A percentile compares a stretch with the other conserved stretches of the same genome.
phyloP scores from a whole-genome alignment of 73 alveolate genomes.

The Paramecium sonneborni region DNA sequence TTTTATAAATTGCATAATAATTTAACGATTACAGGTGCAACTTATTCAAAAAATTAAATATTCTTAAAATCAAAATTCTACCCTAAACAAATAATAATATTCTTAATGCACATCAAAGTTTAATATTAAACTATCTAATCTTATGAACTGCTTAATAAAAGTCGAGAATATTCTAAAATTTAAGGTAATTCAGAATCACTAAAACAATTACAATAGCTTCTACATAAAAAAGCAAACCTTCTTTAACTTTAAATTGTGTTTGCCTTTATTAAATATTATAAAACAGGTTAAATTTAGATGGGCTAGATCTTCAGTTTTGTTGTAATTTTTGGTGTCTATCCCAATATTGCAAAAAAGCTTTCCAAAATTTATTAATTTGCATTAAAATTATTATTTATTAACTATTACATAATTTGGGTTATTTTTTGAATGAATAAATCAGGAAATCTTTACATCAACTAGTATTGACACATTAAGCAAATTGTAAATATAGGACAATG shows the following conservation, averaged over 20 bases:
- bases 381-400: background rate
- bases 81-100: background rate
- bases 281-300: background rate
- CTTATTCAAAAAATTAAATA: background rate
- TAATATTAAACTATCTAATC: conserved; percentile 25
- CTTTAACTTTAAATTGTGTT: background rate
- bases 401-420: background rate
- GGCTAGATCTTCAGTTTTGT: background rate
- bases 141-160: background rate
- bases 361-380: conserved; percentile 3
- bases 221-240: conserved; percentile 15
- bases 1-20: background rate
- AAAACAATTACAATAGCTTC: background rate
- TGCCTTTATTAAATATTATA: background rate
- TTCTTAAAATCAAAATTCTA: background rate
- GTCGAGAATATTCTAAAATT: background rate
- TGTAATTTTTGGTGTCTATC: background rate
- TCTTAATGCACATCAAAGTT: conserved; percentile 36
- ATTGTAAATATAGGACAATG: conserved; percentile 2
- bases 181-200: background rate
- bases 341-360: conserved; percentile 23
- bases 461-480: background rate
- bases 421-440: background rate
- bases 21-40: conserved; percentile 21
- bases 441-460: conserved; percentile 33